A percentile compares a stretch with the other conserved stretches of the same genome.
Evolutionary conservation across 1,284 basidiomycete species (phyloP).

Genomic region (Ustilago xerochloae): DNA sequence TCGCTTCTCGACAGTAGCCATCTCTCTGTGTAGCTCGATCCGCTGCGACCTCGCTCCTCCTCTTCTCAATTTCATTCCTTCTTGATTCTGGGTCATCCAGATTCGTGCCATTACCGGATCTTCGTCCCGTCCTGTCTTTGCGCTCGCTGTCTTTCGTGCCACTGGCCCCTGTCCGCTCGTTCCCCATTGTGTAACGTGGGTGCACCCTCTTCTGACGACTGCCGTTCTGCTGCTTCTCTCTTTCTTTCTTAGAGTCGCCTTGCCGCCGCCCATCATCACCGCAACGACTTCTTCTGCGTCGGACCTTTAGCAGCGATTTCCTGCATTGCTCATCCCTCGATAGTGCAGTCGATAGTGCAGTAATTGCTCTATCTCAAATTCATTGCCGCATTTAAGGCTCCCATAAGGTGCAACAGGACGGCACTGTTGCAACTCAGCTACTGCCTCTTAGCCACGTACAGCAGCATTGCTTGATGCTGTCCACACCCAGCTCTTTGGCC

Average conservation of each 20-base stretch:
- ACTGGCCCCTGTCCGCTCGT: constrained; percentile 5
- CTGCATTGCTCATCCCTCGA: constrained; percentile 7
- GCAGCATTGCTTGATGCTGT: neutral
- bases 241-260: neutral
- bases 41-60: neutral
- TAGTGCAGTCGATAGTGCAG: neutral
- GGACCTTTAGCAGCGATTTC: neutral
- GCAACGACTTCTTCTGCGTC: neutral
- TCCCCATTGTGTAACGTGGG: neutral
- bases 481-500: constrained; percentile 9
- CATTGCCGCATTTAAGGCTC: neutral
- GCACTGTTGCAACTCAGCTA: neutral
- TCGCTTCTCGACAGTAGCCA: too few relatives aligned
- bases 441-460: too few relatives aligned
- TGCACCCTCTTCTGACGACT: constrained; percentile 1
- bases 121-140: neutral
- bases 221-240: neutral
- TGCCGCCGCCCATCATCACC: neutral
- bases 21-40: too few relatives aligned
- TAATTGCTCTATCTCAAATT: neutral
- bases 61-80: neutral
- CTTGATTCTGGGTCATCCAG: neutral
- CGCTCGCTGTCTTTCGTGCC: constrained; percentile 1
- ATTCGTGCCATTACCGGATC: neutral
- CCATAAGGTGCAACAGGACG: too few relatives aligned